Evolutionary conservation across 176 grass and related monocot species (phyloP).

Genomic region (Poa annua): DNA sequence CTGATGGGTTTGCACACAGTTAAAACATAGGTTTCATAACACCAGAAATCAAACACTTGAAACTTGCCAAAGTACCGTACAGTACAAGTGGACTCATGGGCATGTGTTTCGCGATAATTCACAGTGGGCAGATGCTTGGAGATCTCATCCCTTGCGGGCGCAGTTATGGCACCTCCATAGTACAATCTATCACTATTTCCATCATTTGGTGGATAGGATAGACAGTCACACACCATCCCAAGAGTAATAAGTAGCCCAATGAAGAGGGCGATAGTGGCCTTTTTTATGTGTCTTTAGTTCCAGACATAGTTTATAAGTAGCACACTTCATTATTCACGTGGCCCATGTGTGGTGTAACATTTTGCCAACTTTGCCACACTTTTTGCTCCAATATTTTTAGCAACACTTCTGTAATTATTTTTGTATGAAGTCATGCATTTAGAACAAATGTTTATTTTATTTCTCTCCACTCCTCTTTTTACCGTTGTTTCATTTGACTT

Average conservation of each 20-base stretch:
- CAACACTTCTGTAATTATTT: neutral
- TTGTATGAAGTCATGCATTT: neutral
- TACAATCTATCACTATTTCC: neutral
- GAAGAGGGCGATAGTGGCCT: neutral
- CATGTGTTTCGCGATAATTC: neutral
- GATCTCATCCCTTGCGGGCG: neutral
- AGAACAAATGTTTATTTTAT: neutral
- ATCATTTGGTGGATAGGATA: neutral
- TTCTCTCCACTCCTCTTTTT: neutral
- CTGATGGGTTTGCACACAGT: neutral
- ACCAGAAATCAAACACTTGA: neutral
- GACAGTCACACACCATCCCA: neutral
- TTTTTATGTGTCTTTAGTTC: neutral
- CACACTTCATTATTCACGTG: neutral
- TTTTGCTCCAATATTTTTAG: neutral
- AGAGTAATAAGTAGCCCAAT: slow-evolving; percentile 10
- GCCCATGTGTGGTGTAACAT: neutral
- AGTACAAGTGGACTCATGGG: neutral
- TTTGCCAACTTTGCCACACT: neutral
- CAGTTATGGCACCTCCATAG: neutral
- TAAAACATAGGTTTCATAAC: neutral
- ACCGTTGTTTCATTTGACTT: neutral
- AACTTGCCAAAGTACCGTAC: neutral
- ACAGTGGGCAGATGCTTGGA: neutral
- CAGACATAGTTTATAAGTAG: neutral